Evolutionary conservation across 441 rosid genomes (phyloP), one percentile per base, ranked within the genome.

Genomic region (Pelargonium citronellum): DNA sequence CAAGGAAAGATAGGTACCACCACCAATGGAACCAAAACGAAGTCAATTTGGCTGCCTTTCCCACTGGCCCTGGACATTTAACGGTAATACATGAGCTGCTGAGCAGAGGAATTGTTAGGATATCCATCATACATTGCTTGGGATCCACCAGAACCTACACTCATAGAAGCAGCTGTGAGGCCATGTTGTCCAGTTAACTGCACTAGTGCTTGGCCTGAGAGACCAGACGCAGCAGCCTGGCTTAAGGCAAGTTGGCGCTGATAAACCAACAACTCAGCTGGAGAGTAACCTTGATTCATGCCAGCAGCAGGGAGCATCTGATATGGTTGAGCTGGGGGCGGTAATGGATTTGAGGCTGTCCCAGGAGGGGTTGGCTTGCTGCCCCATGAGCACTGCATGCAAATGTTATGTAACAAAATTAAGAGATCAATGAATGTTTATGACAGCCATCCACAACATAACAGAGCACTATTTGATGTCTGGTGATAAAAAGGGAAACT

Each of bases 111-210:
- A 24, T 53, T 57, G 6, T 69, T 74, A 19, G 72, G 73, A 61
- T 64, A 74, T 44, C 77, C 77, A 20, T 74, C 77, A 1, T 64
- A 74, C 47, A 74, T 69, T 9, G 77, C 77, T 66, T 74, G 77
- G 19, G 77, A 65, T n/a, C 77, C 77, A 69, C 73, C 73, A 30
- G 37, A 30, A 0, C 73, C 64, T 69, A 74, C 30, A 37, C 73
- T 69, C 60, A 69, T 69, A 51, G 77, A 74, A 34, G 76, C 81
- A 55, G 80, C 76, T 60, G 78, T 66, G 0, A 78, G 78, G 63
- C 79, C 75, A 69, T 79, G 84, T 30, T 78, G 84, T 69, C 82
- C 84, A 9, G 76, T 75, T 70, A 79, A 55, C 71, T 79, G 84
- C 46, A 79, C 65, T 65, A 79, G 77, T 22, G 82, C 82, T 74